phyloP scores from a whole-genome alignment of 2,329 filamentous ascomycete genomes.

The Venturia oleaginea region DNA sequence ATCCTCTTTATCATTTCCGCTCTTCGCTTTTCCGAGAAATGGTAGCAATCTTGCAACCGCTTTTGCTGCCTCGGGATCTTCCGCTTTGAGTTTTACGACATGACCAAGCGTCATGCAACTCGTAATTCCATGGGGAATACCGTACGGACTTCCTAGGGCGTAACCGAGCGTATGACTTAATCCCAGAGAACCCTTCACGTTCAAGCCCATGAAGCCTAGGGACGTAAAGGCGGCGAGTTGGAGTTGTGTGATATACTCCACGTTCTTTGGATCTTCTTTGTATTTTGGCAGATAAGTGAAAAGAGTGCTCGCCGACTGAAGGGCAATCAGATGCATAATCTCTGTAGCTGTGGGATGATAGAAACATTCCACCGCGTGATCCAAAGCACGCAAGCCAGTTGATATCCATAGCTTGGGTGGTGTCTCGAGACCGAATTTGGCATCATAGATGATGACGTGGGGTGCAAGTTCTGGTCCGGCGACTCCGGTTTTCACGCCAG shows the following conservation, averaged over 20 bases:
- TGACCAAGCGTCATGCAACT: conserved; percentile 45
- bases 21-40: conserved; percentile 30
- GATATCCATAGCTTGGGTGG: conserved; percentile 41
- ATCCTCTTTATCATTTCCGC: conserved; percentile 35
- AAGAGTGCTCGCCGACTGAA: conserved; percentile 38
- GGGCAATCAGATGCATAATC: conserved; percentile 35
- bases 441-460: conserved; percentile 45
- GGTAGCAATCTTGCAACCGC: conserved; percentile 38
- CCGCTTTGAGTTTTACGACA: conserved; percentile 45
- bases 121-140: conserved; percentile 48
- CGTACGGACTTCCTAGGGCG: conserved; percentile 45
- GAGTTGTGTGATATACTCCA: conserved; percentile 41
- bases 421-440: conserved; percentile 42
- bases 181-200: conserved; percentile 43
- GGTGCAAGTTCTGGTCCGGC: conserved; percentile 34
- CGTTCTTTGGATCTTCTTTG: conserved; percentile 35
- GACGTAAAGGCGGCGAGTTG: conserved; percentile 45
- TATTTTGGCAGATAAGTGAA: conserved; percentile 41
- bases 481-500: conserved; percentile 43
- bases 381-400: conserved; percentile 45
- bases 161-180: conserved; percentile 40
- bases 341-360: conserved; percentile 45
- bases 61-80: conserved; percentile 34
- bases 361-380: conserved; percentile 46
- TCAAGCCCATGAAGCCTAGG: conserved; percentile 41